Evolutionary conservation across 2,329 filamentous ascomycete species (phyloP), one percentile per base, ranked within the genome.

Genomic region (Aspergillus uvarum): DNA sequence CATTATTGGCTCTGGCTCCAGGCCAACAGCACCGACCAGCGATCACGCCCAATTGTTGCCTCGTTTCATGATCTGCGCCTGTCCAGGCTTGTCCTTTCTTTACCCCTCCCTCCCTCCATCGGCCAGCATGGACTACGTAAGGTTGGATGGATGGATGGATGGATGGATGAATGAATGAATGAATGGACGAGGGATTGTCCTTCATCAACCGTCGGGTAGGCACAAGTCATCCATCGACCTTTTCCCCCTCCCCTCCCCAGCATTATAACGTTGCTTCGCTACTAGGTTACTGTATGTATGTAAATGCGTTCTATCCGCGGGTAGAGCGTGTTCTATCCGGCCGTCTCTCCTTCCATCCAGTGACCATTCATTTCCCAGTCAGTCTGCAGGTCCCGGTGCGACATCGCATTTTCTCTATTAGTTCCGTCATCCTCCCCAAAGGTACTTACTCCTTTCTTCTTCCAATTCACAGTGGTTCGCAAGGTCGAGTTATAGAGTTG

Each of bases 51-150:
- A 67, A 69, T 67, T 66, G 62, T 54, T 66, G 61, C 56, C 59
- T 67, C 62, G 64, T 68, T 69, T 67, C 61, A 65, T 67, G 65
- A 68, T 69, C 67, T 67, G 64, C 66, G 65, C 64, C 59, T 65
- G 66, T 68, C 66, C 63, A 66, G 66, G 67, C 65, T 66, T 54
- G 58, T 60, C 51, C 56, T 56, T 58, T 35, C 14, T 44, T 68
- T 68, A 68, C 67, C 67, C 67, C 67, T 68, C 66, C 31, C 58
- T 58, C 31, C 32, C 58, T 58, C 31, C 53, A 62, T 63, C 62
- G 56, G 59, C 59, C 54, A 63, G 48, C 42, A 55, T 57, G 61
- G 56, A 42, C 64, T 63, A 61, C 61, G 60, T 64, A 63, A 68
- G 61, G 67, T 59, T 65, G 38, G 38, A 44, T 44, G 38, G 16